These are phyloP conservation scores for Zoysia japonica DNA, from an alignment of 176 grass and related monocot species.

Conservation along the genomic window DNA sequence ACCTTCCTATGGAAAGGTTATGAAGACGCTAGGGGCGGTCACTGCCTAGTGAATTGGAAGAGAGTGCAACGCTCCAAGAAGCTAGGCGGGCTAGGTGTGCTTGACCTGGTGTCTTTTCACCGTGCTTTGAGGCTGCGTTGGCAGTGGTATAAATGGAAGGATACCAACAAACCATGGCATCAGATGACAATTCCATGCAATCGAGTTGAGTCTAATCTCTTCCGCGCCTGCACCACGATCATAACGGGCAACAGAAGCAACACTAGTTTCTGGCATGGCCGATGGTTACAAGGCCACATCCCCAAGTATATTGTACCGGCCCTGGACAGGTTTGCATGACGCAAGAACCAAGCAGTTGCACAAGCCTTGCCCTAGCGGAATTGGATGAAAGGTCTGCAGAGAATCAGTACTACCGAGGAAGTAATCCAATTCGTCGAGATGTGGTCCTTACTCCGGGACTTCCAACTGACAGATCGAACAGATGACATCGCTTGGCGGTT, in stretches of 20 bases:
- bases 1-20: too few relatives aligned
- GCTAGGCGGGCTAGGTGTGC: background rate
- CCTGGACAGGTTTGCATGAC: background rate
- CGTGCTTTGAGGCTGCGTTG: background rate
- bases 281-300: background rate
- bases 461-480: background rate
- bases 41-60: background rate
- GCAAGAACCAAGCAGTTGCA: background rate
- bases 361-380: fast-evolving
- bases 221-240: background rate
- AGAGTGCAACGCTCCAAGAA: background rate
- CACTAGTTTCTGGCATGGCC: background rate
- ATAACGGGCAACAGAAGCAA: fast-evolving
- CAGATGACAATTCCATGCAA: background rate
- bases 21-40: too few relatives aligned
- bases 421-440: background rate
- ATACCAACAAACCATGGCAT: background rate
- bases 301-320: background rate
- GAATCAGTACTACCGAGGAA: background rate
- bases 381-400: background rate
- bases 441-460: background rate
- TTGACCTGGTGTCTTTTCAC: background rate
- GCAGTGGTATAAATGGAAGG: background rate
- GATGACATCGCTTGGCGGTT: background rate
- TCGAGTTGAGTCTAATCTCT: background rate